Evolutionary conservation across 148 eudicot genomes (phyloP), one percentile per base, ranked within the genome.

Genomic region (Rhododendron ferrugineum): DNA sequence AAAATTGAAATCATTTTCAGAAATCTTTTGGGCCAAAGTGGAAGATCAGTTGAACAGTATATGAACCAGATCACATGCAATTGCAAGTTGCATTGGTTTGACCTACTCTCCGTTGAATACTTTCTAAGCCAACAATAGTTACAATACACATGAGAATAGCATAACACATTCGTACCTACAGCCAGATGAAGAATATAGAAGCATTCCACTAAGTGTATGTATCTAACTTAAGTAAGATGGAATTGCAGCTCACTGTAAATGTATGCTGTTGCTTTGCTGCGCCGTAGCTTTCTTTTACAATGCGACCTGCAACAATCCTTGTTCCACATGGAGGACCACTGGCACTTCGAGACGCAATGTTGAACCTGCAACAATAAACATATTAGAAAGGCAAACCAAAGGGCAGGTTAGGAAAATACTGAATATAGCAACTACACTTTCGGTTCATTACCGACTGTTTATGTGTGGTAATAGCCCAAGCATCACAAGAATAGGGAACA

Each of bases 261-360:
- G 98, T 95, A 77, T 95, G 98, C 47, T 95, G 98, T 81, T 95
- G 98, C 92, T 95, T 95, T 22, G 94, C 95, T 85, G 92, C 92
- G 82, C 98, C 98, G 81, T 95, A 95, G 84, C 98, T 95, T 89
- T 95, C 98, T 87, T 95, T 95, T 85, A 95, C 93, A 84, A 95
- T 92, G 44, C 94, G 91, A 16, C 97, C 98, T 58, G 94, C 97
- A 68, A 94, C 90, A 22, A 87, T 78, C 86, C 98, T 89, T 44
- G 84, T 91, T 47, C 98, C 98, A 87, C 94, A 90, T 42, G 94
- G 93, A 89, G 95, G 93, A 81, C 96, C 98, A 87, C 42, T 84
- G n/a, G 96, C 93, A 88, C 94, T 93, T 81, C 94, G 92, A 49
- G 98, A 93, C 26, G 82, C 93, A 68, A 93, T 89, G 88, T 64